Evolutionary conservation across 495 filamentous ascomycete species (phyloP).

Genomic region (Lentithecium fluviatile): DNA sequence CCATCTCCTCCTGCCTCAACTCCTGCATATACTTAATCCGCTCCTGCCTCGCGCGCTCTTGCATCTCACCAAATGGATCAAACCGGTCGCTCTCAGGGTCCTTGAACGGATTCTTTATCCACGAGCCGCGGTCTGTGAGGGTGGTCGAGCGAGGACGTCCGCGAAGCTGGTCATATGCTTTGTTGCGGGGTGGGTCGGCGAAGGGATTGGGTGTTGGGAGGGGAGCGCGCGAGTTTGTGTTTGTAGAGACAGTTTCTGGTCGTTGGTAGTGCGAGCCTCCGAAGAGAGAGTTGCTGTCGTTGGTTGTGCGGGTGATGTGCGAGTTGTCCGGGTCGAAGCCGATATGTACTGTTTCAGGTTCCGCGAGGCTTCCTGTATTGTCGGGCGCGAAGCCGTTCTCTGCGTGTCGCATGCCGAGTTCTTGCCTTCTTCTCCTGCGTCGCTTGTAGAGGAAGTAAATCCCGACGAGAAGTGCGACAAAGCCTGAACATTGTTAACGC

Average conservation of each 20-base stretch:
- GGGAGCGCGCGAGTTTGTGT: conserved; percentile 12
- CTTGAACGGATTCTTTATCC: conserved; percentile 29
- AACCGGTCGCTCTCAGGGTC: conserved; percentile 29
- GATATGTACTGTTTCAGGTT: conserved; percentile 14
- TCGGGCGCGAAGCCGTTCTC: conserved; percentile 21
- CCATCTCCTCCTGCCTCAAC: conserved; percentile 14
- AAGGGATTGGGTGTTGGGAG: conserved; percentile 28
- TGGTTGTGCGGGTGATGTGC: conserved; percentile 11
- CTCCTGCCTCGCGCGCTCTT: conserved; percentile 27
- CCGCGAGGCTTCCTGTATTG: conserved; percentile 12
- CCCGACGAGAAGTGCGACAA: conserved; percentile 17
- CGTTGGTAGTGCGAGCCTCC: conserved; percentile 9
- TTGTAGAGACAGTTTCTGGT: conserved; percentile 27
- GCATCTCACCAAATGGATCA: conserved; percentile 33
- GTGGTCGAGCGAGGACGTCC: conserved; percentile 21
- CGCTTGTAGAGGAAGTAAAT: conserved; percentile 10
- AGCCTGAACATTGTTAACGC: conserved; percentile 6
- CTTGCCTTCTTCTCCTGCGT: not conserved
- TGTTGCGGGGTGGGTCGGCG: conserved; percentile 24
- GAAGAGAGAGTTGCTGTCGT: conserved; percentile 11
- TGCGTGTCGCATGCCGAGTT: conserved; percentile 2
- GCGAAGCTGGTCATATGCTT: conserved; percentile 29
- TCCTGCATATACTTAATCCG: conserved; percentile 21
- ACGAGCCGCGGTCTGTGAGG: conserved; percentile 25
- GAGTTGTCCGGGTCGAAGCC: not conserved